Percentiles rank a stretch among this genome's conserved stretches.
Conservation (phyloP, 169 alveolate species). For the Plasmodium falciparum region DNA sequence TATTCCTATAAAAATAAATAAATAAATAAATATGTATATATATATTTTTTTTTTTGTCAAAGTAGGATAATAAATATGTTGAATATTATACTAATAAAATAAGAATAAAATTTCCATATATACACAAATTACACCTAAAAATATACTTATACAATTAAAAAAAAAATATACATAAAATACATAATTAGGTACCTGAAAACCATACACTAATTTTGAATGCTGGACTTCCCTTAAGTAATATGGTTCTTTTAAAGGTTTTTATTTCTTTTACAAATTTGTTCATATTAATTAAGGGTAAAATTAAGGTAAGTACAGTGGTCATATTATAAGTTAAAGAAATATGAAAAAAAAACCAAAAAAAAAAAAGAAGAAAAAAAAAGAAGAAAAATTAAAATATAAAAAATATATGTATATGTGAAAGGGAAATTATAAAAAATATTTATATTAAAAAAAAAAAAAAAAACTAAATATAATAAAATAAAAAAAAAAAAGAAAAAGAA, state of each 20-base stretch:
- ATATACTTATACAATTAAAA: not conserved
- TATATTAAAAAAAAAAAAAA: not conserved
- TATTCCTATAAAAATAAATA: conserved; percentile 22
- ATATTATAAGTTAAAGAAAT: conserved; percentile 31
- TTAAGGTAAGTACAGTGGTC: not conserved
- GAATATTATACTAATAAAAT: not conserved
- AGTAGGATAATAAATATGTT: not conserved
- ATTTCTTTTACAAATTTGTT: conserved; percentile 50
- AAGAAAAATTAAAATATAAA: no score
- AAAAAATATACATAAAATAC: not conserved
- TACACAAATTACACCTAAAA: not conserved
- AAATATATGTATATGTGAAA: no score
- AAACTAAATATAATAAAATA: not conserved
- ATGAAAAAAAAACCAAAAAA: not conserved
- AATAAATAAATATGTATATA: not conserved
- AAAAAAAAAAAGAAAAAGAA: no score
- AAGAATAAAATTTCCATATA: not conserved
- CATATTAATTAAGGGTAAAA: not conserved
- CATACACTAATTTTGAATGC: conserved; percentile 74
- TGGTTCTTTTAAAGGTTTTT: conserved; percentile 68
- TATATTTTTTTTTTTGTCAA: not conserved
- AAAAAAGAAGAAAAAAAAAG: no score
- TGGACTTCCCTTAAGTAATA: conserved; percentile 72
- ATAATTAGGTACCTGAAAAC: conserved; percentile 47
- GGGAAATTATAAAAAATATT: not conserved